Percentiles rank a stretch among this genome's conserved stretches.
These are phyloP conservation scores for Aspergillus sp. DNA, from an alignment of 2,329 filamentous ascomycete genomes.

Conservation along the genomic window DNA sequence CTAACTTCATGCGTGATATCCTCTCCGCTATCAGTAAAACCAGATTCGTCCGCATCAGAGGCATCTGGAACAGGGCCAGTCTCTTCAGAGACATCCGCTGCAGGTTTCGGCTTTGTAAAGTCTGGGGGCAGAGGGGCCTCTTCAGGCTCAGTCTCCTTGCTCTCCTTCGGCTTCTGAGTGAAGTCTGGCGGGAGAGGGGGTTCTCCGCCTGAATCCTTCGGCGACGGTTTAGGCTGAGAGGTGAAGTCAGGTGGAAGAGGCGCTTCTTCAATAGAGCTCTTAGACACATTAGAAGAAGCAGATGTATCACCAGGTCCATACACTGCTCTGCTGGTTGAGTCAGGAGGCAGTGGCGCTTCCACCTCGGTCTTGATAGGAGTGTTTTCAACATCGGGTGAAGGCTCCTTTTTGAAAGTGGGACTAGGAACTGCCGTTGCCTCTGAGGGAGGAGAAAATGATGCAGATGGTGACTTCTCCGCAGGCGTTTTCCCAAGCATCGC, in stretches of 20 bases:
- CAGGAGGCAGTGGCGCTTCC: conserved; percentile 45
- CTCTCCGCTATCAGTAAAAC: conserved; percentile 31
- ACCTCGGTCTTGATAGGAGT: conserved; percentile 25
- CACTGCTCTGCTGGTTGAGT: conserved; percentile 45
- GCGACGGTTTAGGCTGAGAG: conserved; percentile 16
- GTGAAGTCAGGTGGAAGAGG: conserved; percentile 36
- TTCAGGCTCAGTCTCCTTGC: conserved; percentile 2
- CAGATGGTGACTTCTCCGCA: conserved; percentile 20
- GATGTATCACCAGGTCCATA: conserved; percentile 51
- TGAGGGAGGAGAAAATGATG: conserved; percentile 31
- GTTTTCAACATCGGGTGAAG: conserved; percentile 26
- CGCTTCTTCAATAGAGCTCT: conserved; percentile 40
- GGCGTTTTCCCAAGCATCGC: conserved; percentile 29
- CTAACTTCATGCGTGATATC: conserved; percentile 9
- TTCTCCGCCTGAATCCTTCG: conserved; percentile 16
- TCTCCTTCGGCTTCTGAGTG: conserved; percentile 1
- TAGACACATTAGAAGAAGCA: conserved; percentile 44
- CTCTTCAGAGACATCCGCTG: background rate
- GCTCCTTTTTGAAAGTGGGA: conserved; percentile 34
- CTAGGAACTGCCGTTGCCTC: conserved; percentile 30
- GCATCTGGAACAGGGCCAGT: conserved; percentile 13
- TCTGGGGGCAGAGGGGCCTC: conserved; percentile 30
- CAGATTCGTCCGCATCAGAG: conserved; percentile 37
- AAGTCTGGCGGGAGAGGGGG: conserved; percentile 32
- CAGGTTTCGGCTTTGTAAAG: conserved; percentile 5